Base-by-base conservation (phyloP, 306 rosid species). In the Inga oerstediana region DNA sequence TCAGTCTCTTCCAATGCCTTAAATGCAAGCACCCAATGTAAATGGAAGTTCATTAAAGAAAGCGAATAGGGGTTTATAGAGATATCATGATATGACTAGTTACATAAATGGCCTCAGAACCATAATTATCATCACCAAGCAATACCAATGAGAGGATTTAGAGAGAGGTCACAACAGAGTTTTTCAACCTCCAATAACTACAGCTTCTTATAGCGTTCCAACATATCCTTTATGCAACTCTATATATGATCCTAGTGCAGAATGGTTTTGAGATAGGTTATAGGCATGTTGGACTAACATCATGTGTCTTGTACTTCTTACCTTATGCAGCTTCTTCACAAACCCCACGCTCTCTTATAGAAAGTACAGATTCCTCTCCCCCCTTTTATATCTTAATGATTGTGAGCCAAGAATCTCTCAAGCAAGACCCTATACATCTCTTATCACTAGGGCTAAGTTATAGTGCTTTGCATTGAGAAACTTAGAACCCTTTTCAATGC, bases 71-170 rank as follows among this genome's bases (percentile, higher is more conserved):
- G 92, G 89, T 78, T 71, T 91, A 83, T 86, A 78, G 70, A 87
- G 95, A 90, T 86, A 93, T 86, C 91, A 88, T 58, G 93, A 91
- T 68, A 71, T 86, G 74, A 68, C 88, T 69, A 77, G 86, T 69
- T 84, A 71, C 46, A 77, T 89, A 81, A 80, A 19, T 85, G 85
- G 87, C 48, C 87, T 82, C 65, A 82, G 58, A 87, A 79, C 72
- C 95, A 72, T 62, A 85, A 30, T 79, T 90, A 86, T 78, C 95
- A 85, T 52, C 80, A 77, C 78, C 85, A 83, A 3, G 69, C 84
- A 61, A 78, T 81, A 30, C 84, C 88, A 54, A 52, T 79, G 85
- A 92, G 80, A 81, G 92, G 89, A 79, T 76, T 64, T 4, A 84
- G 92, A 80, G 88, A 84, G 92, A 80, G 88, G 92, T 80, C 91